phyloP scores from a whole-genome alignment of 495 filamentous ascomycete genomes.

The Penicillium flavigenum region DNA sequence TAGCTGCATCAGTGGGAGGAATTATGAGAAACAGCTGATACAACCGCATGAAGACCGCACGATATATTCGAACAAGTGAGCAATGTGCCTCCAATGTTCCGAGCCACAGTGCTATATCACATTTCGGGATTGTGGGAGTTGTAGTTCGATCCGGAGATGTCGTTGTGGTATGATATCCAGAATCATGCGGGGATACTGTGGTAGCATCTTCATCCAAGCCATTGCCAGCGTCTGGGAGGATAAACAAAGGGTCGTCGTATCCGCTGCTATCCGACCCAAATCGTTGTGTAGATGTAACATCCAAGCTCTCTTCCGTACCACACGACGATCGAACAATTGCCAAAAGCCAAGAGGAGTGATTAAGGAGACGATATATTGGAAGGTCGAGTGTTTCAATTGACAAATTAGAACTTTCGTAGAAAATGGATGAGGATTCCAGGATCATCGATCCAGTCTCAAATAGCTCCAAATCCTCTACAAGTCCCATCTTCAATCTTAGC shows the following conservation, averaged over 20 bases:
- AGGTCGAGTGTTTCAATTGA: constrained; percentile 14
- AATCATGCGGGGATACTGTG: constrained; percentile 17
- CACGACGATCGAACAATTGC: constrained; percentile 11
- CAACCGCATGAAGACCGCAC: constrained; percentile 19
- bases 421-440: not conserved
- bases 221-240: not conserved
- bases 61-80: constrained; percentile 21
- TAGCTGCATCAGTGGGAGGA: constrained; percentile 16
- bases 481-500: constrained; percentile 17
- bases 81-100: constrained; percentile 20
- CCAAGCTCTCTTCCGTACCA: not conserved
- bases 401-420: not conserved
- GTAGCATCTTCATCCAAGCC: not conserved
- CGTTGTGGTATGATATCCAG: constrained; percentile 12
- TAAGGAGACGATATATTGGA: constrained; percentile 23
- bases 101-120: constrained; percentile 14
- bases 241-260: not conserved
- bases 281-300: not conserved
- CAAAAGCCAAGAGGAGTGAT: constrained; percentile 23
- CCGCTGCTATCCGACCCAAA: not conserved
- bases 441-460: constrained; percentile 6
- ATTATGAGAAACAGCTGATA: constrained; percentile 23
- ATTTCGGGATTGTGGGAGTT: not conserved
- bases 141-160: not conserved
- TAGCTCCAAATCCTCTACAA: constrained; percentile 23